Evolutionary conservation across 106 monocot genomes (phyloP).

Genomic region (Platanthera zijinensis): DNA sequence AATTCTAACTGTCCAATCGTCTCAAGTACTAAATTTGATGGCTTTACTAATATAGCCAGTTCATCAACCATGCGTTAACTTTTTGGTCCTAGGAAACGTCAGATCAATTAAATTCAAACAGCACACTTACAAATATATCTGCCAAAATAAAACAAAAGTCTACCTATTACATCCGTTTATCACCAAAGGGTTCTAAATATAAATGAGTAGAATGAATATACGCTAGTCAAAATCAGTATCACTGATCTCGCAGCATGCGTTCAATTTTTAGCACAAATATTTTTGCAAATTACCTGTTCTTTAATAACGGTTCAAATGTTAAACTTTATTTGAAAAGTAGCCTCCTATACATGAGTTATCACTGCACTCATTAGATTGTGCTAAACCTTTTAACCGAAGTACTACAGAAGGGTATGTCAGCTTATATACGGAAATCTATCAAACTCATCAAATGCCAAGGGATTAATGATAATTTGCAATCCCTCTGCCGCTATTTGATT

Average conservation of each 20-base stretch:
- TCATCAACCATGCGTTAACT: background rate
- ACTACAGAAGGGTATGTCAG: background rate
- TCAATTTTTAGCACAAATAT: background rate
- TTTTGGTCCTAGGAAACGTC: background rate
- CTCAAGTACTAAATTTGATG: no score
- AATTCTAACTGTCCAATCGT: no score
- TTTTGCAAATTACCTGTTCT: background rate
- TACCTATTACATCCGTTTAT: background rate
- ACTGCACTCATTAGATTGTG: background rate
- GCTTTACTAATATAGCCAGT: no score
- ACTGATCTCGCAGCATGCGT: background rate
- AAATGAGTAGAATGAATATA: background rate
- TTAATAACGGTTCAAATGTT: background rate
- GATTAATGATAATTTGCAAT: no score
- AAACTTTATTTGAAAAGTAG: background rate
- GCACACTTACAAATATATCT: background rate
- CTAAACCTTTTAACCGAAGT: background rate
- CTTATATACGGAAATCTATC: background rate
- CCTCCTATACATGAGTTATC: background rate
- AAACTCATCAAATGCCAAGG: background rate
- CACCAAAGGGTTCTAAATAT: background rate
- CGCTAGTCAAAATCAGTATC: background rate
- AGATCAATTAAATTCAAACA: background rate
- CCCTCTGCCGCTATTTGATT: no score
- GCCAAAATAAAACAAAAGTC: background rate